Evolutionary conservation across 2,329 filamentous ascomycete genomes (phyloP).

Genomic region (Pleomassaria siparia): DNA sequence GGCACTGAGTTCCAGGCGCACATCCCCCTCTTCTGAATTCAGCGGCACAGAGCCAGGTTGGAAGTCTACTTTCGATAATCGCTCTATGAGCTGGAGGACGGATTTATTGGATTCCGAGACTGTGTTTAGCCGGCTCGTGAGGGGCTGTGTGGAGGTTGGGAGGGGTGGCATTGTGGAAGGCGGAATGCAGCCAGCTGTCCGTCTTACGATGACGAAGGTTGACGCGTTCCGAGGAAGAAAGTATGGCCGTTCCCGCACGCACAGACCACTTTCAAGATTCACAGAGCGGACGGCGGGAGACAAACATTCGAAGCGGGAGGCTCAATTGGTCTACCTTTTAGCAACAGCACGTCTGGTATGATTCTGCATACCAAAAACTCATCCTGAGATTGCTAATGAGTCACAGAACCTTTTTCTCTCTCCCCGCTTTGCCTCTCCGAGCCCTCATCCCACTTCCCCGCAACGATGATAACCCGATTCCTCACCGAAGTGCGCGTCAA

Average conservation of each 20-base stretch:
- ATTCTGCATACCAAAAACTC: background rate
- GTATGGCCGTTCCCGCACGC: conserved; percentile 13
- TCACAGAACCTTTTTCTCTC: background rate
- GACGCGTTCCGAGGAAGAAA: conserved; percentile 1
- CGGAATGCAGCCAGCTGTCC: conserved; percentile 28
- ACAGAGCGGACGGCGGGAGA: background rate
- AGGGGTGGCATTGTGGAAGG: conserved; percentile 37
- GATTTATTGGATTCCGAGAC: conserved; percentile 58
- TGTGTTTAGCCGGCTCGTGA: conserved; percentile 52
- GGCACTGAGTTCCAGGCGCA: conserved; percentile 70
- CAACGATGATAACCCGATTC: conserved; percentile 78
- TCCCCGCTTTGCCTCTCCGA: background rate
- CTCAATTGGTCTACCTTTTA: background rate
- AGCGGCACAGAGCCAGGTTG: conserved; percentile 63
- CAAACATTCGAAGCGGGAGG: background rate
- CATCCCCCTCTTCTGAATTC: conserved; percentile 64
- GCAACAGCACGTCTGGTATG: background rate
- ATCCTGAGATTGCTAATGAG: background rate
- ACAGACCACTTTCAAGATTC: conserved; percentile 16
- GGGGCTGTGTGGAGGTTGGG: conserved; percentile 38
- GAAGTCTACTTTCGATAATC: conserved; percentile 61
- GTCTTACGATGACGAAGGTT: conserved; percentile 33
- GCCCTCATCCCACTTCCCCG: background rate
- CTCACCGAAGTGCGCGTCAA: conserved; percentile 80
- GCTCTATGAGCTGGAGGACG: conserved; percentile 57